A percentile compares a stretch with the other conserved stretches of the same genome.
phyloP scores from a whole-genome alignment of 1,139 yeast species.

The Insectozyma bohioensis region DNA sequence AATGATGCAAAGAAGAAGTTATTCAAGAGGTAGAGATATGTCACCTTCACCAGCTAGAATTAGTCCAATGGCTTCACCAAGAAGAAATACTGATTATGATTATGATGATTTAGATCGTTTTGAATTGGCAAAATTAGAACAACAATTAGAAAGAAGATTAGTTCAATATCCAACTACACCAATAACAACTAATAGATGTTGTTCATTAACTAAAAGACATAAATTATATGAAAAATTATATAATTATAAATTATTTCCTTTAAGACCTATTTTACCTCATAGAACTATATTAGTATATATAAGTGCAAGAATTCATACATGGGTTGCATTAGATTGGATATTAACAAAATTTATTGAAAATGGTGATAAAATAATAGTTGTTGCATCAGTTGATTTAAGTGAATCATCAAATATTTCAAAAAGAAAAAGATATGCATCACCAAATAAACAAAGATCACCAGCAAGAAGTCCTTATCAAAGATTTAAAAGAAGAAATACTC shows the following conservation, averaged over 20 bases:
- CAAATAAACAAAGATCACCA: too few species aligned
- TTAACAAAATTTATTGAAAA: slow-evolving; percentile 50
- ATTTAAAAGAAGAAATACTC: slow-evolving; percentile 32
- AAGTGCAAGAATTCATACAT: slow-evolving; percentile 70
- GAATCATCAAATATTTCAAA: slow-evolving; percentile 6
- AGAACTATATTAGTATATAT: slow-evolving; percentile 63
- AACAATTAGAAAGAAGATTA: slow-evolving; percentile 7
- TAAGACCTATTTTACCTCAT: slow-evolving; percentile 45
- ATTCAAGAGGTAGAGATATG: slow-evolving; percentile 8
- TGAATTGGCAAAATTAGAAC: slow-evolving; percentile 8
- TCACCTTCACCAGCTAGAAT: slow-evolving; percentile 5
- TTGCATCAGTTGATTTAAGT: slow-evolving; percentile 31
- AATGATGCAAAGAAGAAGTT: slow-evolving; percentile 4
- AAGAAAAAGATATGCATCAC: too few species aligned
- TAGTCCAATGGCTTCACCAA: slow-evolving; percentile 12
- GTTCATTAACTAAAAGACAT: slow-evolving; percentile 50
- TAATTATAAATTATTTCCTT: slow-evolving; percentile 27
- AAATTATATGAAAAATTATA: slow-evolving; percentile 40
- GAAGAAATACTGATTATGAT: slow-evolving; percentile 5
- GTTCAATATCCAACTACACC: slow-evolving; percentile 52
- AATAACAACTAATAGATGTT: slow-evolving; percentile 50
- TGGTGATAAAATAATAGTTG: slow-evolving; percentile 49
- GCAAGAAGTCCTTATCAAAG: slow-evolving; percentile 35
- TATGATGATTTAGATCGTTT: slow-evolving; percentile 7
- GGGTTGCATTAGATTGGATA: slow-evolving; percentile 79